Percentiles rank a stretch among this genome's conserved stretches.
These are phyloP conservation scores for Tritrichomonas musculus DNA, from an alignment of 208 protist genomes.

Conservation along the genomic window DNA sequence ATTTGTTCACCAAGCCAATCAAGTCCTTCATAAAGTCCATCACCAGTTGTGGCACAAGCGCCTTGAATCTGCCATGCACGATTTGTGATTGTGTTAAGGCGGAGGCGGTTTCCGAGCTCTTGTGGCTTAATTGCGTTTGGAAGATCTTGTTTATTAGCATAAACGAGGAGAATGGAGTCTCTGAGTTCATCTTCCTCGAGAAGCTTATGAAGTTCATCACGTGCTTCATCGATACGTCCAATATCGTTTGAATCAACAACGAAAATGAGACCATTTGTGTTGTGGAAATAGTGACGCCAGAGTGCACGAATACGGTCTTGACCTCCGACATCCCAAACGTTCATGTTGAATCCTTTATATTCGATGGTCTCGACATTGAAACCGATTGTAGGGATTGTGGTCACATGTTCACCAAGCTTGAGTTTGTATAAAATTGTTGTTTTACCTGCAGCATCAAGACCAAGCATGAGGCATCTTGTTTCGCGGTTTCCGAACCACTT, in stretches of 20 bases:
- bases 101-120: slow-evolving; percentile 86
- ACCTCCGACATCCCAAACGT: slow-evolving; percentile 81
- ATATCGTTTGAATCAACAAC: slow-evolving; percentile 88
- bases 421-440: slow-evolving; percentile 82
- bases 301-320: slow-evolving; percentile 84
- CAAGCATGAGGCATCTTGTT: slow-evolving; percentile 86
- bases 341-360: slow-evolving; percentile 92
- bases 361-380: slow-evolving; percentile 77
- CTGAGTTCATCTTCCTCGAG: slow-evolving; percentile 88
- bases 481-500: slow-evolving; percentile 52
- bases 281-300: slow-evolving; percentile 88
- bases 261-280: slow-evolving; percentile 88
- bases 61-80: slow-evolving; percentile 83
- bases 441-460: slow-evolving; percentile 86
- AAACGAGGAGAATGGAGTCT: slow-evolving; percentile 85
- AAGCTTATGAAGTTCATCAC: slow-evolving; percentile 72
- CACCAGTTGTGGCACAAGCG: slow-evolving; percentile 80
- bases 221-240: slow-evolving; percentile 65
- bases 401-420: slow-evolving; percentile 83
- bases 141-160: slow-evolving; percentile 98
- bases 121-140: slow-evolving; percentile 86
- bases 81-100: slow-evolving; percentile 73
- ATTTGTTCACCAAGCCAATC: slow-evolving; percentile 71
- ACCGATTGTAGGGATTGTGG: slow-evolving; percentile 89
- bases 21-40: slow-evolving; percentile 87